Percentiles rank a stretch among this genome's conserved stretches.
Conservation (phyloP, 1,139 yeast genomes). For the Nakaseomyces glabratus region DNA sequence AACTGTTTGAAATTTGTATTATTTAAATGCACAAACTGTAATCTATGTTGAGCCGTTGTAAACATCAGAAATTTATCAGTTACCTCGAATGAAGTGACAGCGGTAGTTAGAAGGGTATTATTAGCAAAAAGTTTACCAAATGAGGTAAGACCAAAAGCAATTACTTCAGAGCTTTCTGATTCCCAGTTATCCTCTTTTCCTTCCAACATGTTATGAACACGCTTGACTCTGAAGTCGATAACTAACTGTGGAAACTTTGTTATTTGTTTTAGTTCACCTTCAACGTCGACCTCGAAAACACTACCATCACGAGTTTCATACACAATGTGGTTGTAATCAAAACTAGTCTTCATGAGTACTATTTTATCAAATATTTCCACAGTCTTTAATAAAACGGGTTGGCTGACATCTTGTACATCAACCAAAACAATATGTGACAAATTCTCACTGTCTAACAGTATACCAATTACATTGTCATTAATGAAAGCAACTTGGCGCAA, state of each 20-base stretch:
- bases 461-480: slow-evolving; percentile 42
- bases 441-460: slow-evolving; percentile 45
- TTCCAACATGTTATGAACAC: slow-evolving; percentile 24
- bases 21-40: slow-evolving; percentile 72
- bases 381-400: slow-evolving; percentile 37
- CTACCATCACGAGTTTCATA: slow-evolving; percentile 60
- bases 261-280: slow-evolving; percentile 32
- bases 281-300: slow-evolving; percentile 37
- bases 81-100: slow-evolving; percentile 73
- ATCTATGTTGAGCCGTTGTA: slow-evolving; percentile 80
- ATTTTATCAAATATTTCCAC: slow-evolving; percentile 43
- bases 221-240: slow-evolving; percentile 48
- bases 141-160: slow-evolving; percentile 63
- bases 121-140: slow-evolving; percentile 70
- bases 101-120: slow-evolving; percentile 52
- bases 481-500: slow-evolving; percentile 60
- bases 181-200: slow-evolving; percentile 28
- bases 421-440: slow-evolving; percentile 45
- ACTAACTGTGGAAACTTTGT: slow-evolving; percentile 63
- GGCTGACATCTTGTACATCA: slow-evolving; percentile 36
- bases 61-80: slow-evolving; percentile 68
- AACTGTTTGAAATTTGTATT: slow-evolving; percentile 33
- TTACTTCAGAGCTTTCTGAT: slow-evolving; percentile 28
- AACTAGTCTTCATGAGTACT: slow-evolving; percentile 47
- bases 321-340: slow-evolving; percentile 45